Percentiles rank a stretch among this genome's conserved stretches.
Evolutionary conservation across 768 basidiomycete species (phyloP).

Genomic region (Pleurotus pulmonarius): DNA sequence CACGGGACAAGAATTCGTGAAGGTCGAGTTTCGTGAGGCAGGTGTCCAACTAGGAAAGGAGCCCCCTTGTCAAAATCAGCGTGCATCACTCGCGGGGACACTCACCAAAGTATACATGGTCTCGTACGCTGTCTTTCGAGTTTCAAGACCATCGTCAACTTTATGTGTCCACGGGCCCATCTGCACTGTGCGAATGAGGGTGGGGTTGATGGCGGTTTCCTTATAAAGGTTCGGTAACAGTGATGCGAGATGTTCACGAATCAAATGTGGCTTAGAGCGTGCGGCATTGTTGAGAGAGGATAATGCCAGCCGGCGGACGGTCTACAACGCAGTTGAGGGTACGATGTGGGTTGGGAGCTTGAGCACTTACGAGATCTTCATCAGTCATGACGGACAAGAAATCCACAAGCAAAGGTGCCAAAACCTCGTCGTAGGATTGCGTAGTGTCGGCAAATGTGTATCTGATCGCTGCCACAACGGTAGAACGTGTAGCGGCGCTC

Average conservation of each 20-base stretch:
- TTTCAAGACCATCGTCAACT: constrained; percentile 94
- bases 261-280: constrained; percentile 88
- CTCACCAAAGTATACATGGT: constrained; percentile 92
- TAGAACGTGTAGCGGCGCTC: constrained; percentile 73
- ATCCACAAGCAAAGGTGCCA: constrained; percentile 85
- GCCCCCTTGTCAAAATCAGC: neutral
- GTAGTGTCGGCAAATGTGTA: constrained; percentile 91
- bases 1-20: constrained; percentile 75
- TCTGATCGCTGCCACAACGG: constrained; percentile 89
- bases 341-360: neutral
- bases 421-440: constrained; percentile 83
- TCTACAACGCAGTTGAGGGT: constrained; percentile 39
- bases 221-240: constrained; percentile 83
- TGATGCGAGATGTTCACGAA: constrained; percentile 74
- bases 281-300: constrained; percentile 94
- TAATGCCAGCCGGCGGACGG: constrained; percentile 84
- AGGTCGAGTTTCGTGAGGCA: constrained; percentile 87
- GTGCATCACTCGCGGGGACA: neutral
- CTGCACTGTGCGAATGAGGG: constrained; percentile 84
- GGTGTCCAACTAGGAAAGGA: constrained; percentile 69
- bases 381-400: constrained; percentile 92
- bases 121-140: constrained; percentile 96
- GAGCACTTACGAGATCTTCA: constrained; percentile 64
- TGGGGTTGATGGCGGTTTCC: constrained; percentile 76
- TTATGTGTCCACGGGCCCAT: constrained; percentile 98